Evolutionary conservation across 257 asterid species (phyloP).

Genomic region (Sherardia arvensis): DNA sequence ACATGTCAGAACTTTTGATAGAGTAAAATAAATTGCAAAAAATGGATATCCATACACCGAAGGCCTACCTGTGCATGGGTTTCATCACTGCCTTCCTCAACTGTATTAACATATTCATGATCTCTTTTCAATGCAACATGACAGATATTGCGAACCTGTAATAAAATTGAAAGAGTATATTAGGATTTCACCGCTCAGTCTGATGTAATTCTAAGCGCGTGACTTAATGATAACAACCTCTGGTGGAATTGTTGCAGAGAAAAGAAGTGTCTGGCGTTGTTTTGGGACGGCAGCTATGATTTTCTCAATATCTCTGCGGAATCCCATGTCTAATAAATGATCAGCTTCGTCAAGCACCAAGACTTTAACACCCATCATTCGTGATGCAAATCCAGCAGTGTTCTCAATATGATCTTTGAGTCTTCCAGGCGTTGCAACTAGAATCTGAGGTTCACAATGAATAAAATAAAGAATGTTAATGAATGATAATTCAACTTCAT

Average conservation of each 20-base stretch:
- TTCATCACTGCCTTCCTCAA: slow-evolving; percentile 89
- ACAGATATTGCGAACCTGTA: slow-evolving; percentile 86
- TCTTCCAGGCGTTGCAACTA: slow-evolving; percentile 99
- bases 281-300: slow-evolving; percentile 87
- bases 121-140: slow-evolving; percentile 90
- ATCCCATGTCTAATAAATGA: slow-evolving; percentile 95
- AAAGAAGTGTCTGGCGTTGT: slow-evolving; percentile 93
- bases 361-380: slow-evolving; percentile 85
- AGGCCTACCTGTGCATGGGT: slow-evolving; percentile 73
- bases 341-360: slow-evolving; percentile 97
- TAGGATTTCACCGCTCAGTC: background rate
- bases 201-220: background rate
- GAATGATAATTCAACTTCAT: background rate
- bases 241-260: slow-evolving; percentile 88
- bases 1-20: background rate
- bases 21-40: background rate
- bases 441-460: slow-evolving; percentile 46
- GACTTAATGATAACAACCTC: slow-evolving; percentile 36
- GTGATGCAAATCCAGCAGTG: slow-evolving; percentile 92
- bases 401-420: slow-evolving; percentile 90
- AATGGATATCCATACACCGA: background rate
- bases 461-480: background rate
- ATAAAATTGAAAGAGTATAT: slow-evolving; percentile 5
- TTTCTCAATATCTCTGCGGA: slow-evolving; percentile 87
- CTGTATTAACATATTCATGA: slow-evolving; percentile 85